A percentile compares a stretch with the other conserved stretches of the same genome.
Evolutionary conservation across 345 rosid species (phyloP).

Genomic region (Sonneratia caseolaris): DNA sequence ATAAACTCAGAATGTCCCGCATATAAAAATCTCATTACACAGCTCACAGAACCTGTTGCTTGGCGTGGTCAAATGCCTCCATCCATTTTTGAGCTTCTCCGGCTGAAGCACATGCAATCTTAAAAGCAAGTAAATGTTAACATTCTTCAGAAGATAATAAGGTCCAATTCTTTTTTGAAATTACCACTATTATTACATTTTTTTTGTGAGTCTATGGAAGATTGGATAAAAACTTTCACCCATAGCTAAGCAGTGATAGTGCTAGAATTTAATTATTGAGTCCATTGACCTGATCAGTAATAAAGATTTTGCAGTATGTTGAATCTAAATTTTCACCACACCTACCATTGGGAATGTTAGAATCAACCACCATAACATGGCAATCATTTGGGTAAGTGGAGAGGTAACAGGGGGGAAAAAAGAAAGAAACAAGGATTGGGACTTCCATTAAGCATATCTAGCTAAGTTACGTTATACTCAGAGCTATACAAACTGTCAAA

Average conservation of each 20-base stretch:
- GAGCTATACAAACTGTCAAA: neutral
- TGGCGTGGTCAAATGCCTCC: constrained; percentile 92
- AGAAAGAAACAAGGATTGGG: neutral
- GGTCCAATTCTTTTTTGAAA: neutral
- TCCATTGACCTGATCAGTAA: neutral
- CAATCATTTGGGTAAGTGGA: neutral
- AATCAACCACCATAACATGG: neutral
- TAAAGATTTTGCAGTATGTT: neutral
- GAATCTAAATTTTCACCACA: neutral
- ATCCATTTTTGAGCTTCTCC: constrained; percentile 85
- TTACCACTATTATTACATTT: neutral
- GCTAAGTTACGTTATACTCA: neutral
- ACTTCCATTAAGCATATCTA: neutral
- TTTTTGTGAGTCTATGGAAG: neutral
- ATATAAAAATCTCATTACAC: constrained; percentile 1
- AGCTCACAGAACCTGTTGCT: constrained; percentile 64
- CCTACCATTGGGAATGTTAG: no score
- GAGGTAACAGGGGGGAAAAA: neutral
- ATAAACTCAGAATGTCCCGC: neutral
- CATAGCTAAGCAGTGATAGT: neutral
- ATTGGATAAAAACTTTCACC: neutral
- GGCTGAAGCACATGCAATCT: constrained; percentile 87
- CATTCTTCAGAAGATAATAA: constrained; percentile 1
- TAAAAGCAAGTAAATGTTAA: constrained; percentile 17
- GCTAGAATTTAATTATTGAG: neutral